These are phyloP conservation scores for Moesziomyces antarcticus DNA, from an alignment of 1,284 basidiomycete species.

Conservation along the genomic window DNA sequence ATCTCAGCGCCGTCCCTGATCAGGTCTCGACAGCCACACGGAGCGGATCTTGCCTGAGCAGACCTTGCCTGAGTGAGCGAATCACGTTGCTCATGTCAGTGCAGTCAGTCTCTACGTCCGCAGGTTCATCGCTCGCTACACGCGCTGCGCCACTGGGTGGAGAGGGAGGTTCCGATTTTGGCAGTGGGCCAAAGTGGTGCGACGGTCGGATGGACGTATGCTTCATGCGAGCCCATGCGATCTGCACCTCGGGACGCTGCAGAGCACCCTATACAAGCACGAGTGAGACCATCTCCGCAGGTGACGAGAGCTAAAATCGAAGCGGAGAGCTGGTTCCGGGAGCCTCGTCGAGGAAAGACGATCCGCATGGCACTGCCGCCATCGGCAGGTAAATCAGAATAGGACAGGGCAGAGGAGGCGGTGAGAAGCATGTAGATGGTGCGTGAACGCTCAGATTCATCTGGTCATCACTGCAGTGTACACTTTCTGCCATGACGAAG, in stretches of 20 bases:
- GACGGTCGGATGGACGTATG: conserved; percentile 2
- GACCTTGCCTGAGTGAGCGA: neutral
- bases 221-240: conserved; percentile 18
- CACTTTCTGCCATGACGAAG: neutral
- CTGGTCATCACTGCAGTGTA: neutral
- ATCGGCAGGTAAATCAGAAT: no score
- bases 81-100: neutral
- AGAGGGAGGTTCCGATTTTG: conserved; percentile 6
- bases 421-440: conserved; percentile 4
- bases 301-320: neutral
- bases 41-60: neutral
- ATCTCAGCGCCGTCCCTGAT: neutral
- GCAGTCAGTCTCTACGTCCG: neutral
- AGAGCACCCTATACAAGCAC: neutral
- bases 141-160: neutral
- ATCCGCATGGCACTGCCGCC: no score
- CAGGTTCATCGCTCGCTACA: neutral
- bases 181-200: conserved; percentile 1
- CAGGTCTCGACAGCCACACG: neutral
- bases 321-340: neutral
- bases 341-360: neutral
- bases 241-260: conserved; percentile 3
- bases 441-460: neutral
- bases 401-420: no score
- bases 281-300: neutral